Evolutionary conservation across 345 rosid species (phyloP).

Genomic region (Eutrema japonicum): DNA sequence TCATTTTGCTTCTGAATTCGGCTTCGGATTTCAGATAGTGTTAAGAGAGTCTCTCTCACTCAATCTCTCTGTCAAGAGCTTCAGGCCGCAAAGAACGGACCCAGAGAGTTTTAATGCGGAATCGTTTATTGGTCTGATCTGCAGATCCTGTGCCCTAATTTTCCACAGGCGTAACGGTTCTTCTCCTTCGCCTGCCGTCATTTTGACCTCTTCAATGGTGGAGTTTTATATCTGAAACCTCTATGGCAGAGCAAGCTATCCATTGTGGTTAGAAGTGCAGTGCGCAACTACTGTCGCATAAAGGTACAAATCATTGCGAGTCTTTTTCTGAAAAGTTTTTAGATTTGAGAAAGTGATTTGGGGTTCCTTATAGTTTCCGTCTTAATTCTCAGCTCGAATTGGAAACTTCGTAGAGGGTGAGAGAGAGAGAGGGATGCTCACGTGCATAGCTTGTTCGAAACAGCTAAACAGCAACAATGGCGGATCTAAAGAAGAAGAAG

Average conservation of each 20-base stretch:
- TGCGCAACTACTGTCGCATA: constrained; percentile 12
- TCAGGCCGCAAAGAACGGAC: constrained; percentile 17
- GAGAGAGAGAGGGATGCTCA: constrained; percentile 60
- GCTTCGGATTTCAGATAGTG: constrained; percentile 28
- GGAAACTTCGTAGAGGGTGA: neutral
- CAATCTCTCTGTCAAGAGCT: constrained; percentile 30
- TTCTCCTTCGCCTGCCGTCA: constrained; percentile 27
- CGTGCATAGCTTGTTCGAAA: constrained; percentile 92
- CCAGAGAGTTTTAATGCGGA: constrained; percentile 13
- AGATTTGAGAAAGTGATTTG: constrained; percentile 21
- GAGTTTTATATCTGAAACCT: neutral
- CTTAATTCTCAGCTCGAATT: constrained; percentile 17
- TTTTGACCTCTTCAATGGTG: neutral
- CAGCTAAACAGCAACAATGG: constrained; percentile 52
- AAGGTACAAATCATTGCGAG: constrained; percentile 13
- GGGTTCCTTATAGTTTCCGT: neutral
- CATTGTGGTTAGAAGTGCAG: constrained; percentile 6
- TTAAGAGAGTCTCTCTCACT: constrained; percentile 34
- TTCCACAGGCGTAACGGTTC: constrained; percentile 51
- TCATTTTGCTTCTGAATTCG: constrained; percentile 36
- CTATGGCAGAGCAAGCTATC: constrained; percentile 29
- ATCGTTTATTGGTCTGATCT: constrained; percentile 31
- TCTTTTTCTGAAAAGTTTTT: neutral
- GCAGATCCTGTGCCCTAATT: constrained; percentile 46
- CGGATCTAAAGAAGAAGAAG: constrained; percentile 61